Evolutionary conservation across 495 filamentous ascomycete species (phyloP).

Genomic region (Lentithecium fluviatile): DNA sequence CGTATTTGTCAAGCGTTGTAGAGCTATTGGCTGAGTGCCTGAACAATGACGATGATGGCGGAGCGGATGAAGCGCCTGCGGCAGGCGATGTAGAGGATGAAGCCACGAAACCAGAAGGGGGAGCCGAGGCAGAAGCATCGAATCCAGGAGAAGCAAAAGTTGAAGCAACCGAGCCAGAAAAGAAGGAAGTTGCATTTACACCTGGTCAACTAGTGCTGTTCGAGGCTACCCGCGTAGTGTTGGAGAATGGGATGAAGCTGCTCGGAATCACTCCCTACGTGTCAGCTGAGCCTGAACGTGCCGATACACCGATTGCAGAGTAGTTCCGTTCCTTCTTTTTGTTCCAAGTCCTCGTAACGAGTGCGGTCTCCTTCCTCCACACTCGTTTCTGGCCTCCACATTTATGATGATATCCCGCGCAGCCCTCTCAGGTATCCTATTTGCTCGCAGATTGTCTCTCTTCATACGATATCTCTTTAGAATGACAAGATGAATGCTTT

Average conservation of each 20-base stretch:
- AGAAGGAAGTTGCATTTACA: background rate
- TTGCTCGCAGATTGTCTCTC: too few relatives aligned
- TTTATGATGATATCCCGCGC: too few relatives aligned
- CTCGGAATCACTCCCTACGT: constrained; percentile 74
- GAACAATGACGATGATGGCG: constrained; percentile 63
- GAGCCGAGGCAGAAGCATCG: background rate
- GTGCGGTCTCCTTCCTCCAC: too few relatives aligned
- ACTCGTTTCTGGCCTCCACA: too few relatives aligned
- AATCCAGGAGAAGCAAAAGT: background rate
- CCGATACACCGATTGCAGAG: constrained; percentile 16
- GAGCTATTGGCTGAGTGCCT: constrained; percentile 64
- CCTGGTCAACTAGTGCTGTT: constrained; percentile 64
- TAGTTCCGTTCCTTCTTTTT: background rate
- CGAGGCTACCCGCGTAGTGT: constrained; percentile 70
- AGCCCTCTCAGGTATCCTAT: too few relatives aligned
- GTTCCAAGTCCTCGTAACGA: too few relatives aligned
- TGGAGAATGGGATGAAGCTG: constrained; percentile 81
- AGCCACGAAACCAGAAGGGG: background rate
- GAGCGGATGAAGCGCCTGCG: background rate
- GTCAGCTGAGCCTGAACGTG: background rate
- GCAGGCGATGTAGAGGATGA: background rate
- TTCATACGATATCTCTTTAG: too few relatives aligned
- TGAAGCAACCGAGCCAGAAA: too few relatives aligned
- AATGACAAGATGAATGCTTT: too few relatives aligned
- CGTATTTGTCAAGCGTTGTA: constrained; percentile 91